Evolutionary conservation across 106 monocot genomes (phyloP), one percentile per base, ranked within the genome.

Genomic region (Phalaenopsis aphrodite): DNA sequence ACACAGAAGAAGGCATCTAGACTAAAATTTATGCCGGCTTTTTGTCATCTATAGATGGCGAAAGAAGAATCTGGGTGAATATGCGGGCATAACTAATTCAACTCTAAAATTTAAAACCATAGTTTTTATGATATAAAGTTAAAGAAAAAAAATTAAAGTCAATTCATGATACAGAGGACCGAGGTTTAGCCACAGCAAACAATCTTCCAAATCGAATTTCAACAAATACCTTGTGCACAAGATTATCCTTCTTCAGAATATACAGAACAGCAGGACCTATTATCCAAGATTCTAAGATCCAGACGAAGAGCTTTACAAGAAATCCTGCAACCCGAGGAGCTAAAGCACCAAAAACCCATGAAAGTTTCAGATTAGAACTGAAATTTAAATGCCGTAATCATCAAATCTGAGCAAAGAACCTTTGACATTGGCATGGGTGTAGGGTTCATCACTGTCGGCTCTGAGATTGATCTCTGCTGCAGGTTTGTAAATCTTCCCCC

Each of bases 311-410:
- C 85, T 93, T 96, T 10, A 93, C 90, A 18, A 96, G 83, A 74
- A 96, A 37, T 39, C 96, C 96, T 5, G 93, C 93, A 5, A 91
- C 87, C 12, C 96, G 88, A 42, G 96, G 96, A 80, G 93, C 96
- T 96, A 43, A 46, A 49, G 66, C 55, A 80, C 72, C 56, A 77
- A 75, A 58, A 14, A 2, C n/a, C 75, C 12, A 42, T 11, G 41
- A 76, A 65, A 82, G 41, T 2, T 12, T 48, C 71, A 55, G 21
- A 77, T 16, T 55, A 49, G 2, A 14, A 21, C n/a, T 23, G 12
- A 42, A 16, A 39, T 69, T 55, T 74, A 8, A 74, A 74, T 19
- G 17, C 5, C 37, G 3, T 11, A 45, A 37, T 23, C 1, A 76
- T 36, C 38, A 65, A 52, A 52, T 14, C 56, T 66, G 15, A 30